phyloP scores from a whole-genome alignment of 129 eudicot species.

The Saposhnikovia divaricata region DNA sequence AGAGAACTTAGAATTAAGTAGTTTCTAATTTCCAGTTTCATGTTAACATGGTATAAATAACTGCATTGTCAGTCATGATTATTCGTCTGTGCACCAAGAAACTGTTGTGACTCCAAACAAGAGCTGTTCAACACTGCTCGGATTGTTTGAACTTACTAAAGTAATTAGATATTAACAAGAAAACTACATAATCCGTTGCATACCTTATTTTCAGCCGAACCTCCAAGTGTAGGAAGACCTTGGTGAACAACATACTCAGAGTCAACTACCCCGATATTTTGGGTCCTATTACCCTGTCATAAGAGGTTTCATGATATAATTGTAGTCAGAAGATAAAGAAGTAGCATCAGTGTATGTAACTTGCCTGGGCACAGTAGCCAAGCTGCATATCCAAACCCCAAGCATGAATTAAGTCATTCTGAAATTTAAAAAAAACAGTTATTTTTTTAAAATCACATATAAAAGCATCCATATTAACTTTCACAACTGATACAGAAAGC shows the following conservation, averaged over 20 bases:
- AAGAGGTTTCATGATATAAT: constrained; percentile 3
- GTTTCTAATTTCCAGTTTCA: neutral
- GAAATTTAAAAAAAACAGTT: constrained; percentile 11
- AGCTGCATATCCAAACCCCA: constrained; percentile 88
- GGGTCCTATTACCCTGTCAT: constrained; percentile 61
- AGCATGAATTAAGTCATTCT: constrained; percentile 87
- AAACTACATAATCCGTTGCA: neutral
- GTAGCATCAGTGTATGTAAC: neutral
- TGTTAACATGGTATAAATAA: neutral
- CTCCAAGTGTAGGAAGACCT: constrained; percentile 84
- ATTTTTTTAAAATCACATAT: neutral
- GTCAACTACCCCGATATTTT: constrained; percentile 73
- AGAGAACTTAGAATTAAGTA: neutral
- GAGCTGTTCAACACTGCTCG: neutral
- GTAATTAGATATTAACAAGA: neutral
- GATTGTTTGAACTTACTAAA: neutral
- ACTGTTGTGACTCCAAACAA: neutral
- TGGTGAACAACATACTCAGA: constrained; percentile 74
- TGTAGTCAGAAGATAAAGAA: neutral
- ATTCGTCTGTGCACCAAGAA: neutral
- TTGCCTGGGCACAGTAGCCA: constrained; percentile 78
- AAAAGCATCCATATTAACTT: neutral
- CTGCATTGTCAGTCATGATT: neutral
- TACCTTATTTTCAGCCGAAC: constrained; percentile 49
- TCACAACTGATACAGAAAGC: neutral